Evolutionary conservation across 2,329 filamentous ascomycete genomes (phyloP), one percentile per base, ranked within the genome.

Genomic region (Conoideocrella luteorostrata): DNA sequence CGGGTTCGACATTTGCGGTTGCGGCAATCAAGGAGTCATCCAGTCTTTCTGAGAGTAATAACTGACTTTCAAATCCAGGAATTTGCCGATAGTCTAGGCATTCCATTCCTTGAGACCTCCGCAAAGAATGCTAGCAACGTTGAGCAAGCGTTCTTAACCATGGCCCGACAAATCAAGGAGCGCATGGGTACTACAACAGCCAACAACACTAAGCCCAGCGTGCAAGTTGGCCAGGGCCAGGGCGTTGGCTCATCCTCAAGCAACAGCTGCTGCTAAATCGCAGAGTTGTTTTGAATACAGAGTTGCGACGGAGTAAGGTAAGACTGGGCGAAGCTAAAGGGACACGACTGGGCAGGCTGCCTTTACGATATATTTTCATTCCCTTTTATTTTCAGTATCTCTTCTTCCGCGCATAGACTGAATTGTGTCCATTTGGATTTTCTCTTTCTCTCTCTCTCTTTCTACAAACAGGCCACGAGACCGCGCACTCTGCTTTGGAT

Each of bases 121-220:
- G 93, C 93, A 64, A 98, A 98, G 86, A 97, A 95, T 72, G 91
- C 93, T 55, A 95, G 87, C 73, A 98, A 98, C 69, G 93, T 98
- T 67, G 93, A 98, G 75, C 93, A 98, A 74, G 91, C 93, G 63
- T 98, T 98, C 84, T 73, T 98, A 73, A 98, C 93, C 68, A 98
- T 98, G 93, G 93, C 93, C 59, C 86, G 93, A 69, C 93, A 98
- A 72, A 98, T 98, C 75, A 98, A 98, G 81, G 91, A 97, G 77
- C 86, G 93, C 63, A 98, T 98, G 91, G 93, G 93, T 61, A 95
- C 88, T 57, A 93, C 91, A 52, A 85, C 87, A 35, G 86, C 86
- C 54, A 90, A 90, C 75, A 97, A 97, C 81, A 95, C 91, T 74
- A 98, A 97, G 78, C 91, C 91, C 53, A 95, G 88, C 58, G 90